These are phyloP conservation scores for Kurtzmaniella fragi DNA, from an alignment of 805 yeast genomes.

Conservation along the genomic window DNA sequence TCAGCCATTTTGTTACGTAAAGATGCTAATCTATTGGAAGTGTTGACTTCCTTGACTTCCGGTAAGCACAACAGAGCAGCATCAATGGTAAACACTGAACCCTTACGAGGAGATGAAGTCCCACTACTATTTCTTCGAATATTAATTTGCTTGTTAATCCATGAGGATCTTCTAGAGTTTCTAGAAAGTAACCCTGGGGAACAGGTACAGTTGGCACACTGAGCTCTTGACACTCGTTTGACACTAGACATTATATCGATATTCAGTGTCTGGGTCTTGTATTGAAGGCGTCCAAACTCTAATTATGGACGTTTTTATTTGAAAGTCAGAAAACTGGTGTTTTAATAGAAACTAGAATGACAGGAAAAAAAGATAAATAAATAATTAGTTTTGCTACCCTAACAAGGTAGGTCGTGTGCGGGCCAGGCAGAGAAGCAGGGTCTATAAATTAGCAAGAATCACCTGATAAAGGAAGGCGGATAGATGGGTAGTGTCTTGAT, in stretches of 20 bases:
- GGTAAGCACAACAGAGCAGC: constrained; percentile 38
- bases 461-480: too few relatives aligned
- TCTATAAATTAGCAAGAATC: too few relatives aligned
- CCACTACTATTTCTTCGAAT: constrained; percentile 21
- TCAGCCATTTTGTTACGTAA: constrained; percentile 54
- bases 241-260: background rate
- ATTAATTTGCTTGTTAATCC: constrained; percentile 41
- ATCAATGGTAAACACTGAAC: constrained; percentile 38
- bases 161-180: constrained; percentile 54
- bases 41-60: constrained; percentile 50
- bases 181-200: constrained; percentile 78
- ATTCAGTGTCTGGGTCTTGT: background rate
- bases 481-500: too few relatives aligned
- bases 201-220: constrained; percentile 74
- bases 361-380: too few relatives aligned
- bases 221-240: constrained; percentile 33
- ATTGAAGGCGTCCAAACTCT: too few relatives aligned
- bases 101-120: constrained; percentile 27
- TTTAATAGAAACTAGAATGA: too few relatives aligned
- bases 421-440: too few relatives aligned
- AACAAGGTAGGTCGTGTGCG: too few relatives aligned
- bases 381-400: too few relatives aligned
- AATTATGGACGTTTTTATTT: too few relatives aligned
- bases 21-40: constrained; percentile 55
- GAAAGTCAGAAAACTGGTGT: too few relatives aligned